These are phyloP conservation scores for Pholiota conissans DNA, from an alignment of 768 basidiomycete genomes.

Conservation along the genomic window DNA sequence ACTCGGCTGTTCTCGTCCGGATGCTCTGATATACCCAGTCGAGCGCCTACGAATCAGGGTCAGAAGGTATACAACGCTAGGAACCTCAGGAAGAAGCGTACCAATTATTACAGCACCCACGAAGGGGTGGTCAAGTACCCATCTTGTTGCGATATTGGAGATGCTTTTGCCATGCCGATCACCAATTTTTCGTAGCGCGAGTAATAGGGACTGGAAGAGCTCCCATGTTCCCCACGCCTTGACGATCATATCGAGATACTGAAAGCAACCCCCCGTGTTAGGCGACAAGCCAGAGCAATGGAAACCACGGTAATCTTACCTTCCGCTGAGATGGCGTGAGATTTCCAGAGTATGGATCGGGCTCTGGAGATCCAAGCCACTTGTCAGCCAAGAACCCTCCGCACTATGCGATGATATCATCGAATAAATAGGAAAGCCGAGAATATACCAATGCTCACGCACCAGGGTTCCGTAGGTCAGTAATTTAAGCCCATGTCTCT, in stretches of 20 bases:
- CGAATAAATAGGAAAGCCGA: background rate
- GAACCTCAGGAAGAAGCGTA: conserved; percentile 22
- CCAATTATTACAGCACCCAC: conserved; percentile 84
- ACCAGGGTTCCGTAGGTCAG: conserved; percentile 84
- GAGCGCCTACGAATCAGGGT: conserved; percentile 36
- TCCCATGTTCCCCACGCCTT: conserved; percentile 79
- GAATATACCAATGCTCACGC: conserved; percentile 19
- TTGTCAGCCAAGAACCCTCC: conserved; percentile 80
- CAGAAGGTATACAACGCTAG: background rate
- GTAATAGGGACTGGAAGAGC: conserved; percentile 69
- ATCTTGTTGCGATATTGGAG: conserved; percentile 78
- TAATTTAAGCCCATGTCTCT: conserved; percentile 69
- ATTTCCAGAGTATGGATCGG: conserved; percentile 65
- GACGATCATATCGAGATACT: conserved; percentile 86
- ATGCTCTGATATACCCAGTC: conserved; percentile 77
- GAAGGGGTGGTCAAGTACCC: conserved; percentile 77
- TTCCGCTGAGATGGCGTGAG: conserved; percentile 85
- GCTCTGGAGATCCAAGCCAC: conserved; percentile 69
- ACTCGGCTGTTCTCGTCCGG: conserved; percentile 65
- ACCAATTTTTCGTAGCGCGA: conserved; percentile 60
- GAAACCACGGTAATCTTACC: conserved; percentile 33
- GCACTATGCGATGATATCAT: conserved; percentile 47
- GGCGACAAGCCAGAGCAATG: background rate
- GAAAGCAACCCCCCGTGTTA: background rate
- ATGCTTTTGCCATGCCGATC: conserved; percentile 70